Conservation (phyloP, 805 yeast genomes). For the Candida hispaniensis region DNA sequence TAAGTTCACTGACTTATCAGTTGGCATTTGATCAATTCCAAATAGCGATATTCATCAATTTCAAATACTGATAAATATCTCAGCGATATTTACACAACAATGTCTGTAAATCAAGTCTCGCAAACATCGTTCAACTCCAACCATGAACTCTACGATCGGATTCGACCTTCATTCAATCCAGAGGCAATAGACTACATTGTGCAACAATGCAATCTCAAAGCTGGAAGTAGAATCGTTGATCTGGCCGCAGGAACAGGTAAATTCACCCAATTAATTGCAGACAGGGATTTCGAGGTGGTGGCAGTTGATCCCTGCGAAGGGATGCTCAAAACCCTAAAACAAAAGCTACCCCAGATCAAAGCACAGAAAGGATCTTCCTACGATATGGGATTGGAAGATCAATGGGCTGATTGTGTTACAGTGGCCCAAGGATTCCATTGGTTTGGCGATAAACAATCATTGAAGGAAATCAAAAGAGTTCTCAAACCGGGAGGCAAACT, state of each 20-base stretch:
- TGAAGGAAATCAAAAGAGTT: conserved; percentile 42
- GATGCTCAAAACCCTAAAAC: conserved; percentile 40
- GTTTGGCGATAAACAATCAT: conserved; percentile 43
- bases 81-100: conserved; percentile 5
- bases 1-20: too few species aligned
- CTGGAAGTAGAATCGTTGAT: conserved; percentile 33
- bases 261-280: conserved; percentile 39
- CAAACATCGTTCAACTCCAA: conserved; percentile 41
- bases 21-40: too few species aligned
- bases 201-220: conserved; percentile 29
- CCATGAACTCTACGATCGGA: conserved; percentile 41
- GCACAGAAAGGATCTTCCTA: conserved; percentile 36
- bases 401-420: conserved; percentile 39
- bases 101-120: conserved; percentile 32
- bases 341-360: conserved; percentile 38
- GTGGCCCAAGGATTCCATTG: conserved; percentile 59
- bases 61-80: too few species aligned
- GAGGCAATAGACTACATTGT: conserved; percentile 37
- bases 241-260: conserved; percentile 58
- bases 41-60: too few species aligned
- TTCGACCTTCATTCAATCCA: conserved; percentile 41
- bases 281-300: conserved; percentile 34
- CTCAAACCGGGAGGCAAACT: conserved; percentile 41
- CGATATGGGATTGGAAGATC: conserved; percentile 36
- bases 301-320: conserved; percentile 50